phyloP scores from a whole-genome alignment of 805 yeast genomes.

The Ogataea kodamae region DNA sequence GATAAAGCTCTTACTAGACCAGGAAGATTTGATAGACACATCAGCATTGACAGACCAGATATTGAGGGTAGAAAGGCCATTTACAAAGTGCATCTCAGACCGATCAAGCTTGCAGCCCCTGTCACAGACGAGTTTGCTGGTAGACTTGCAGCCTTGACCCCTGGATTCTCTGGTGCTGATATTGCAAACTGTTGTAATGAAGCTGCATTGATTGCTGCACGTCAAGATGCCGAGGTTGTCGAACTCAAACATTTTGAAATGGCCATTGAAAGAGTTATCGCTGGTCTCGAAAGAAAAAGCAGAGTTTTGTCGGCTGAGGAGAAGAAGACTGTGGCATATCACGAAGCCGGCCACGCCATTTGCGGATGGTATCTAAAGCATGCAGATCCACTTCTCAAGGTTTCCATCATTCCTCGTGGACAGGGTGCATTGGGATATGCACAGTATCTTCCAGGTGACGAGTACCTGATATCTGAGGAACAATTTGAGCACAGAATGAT shows the following conservation, averaged over 20 bases:
- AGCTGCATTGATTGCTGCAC: conserved; percentile 95
- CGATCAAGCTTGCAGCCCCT: conserved; percentile 54
- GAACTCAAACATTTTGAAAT: conserved; percentile 81
- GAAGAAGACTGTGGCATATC: conserved; percentile 88
- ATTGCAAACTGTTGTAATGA: conserved; percentile 96
- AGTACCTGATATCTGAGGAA: conserved; percentile 74
- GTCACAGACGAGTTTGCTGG: conserved; percentile 65
- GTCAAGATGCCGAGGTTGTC: conserved; percentile 69
- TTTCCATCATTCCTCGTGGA: conserved; percentile 95
- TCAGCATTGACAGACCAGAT: conserved; percentile 88
- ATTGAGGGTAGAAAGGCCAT: conserved; percentile 93
- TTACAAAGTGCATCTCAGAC: conserved; percentile 78
- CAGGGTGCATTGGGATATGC: conserved; percentile 98
- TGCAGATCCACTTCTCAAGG: conserved; percentile 93
- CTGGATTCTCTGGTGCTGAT: conserved; percentile 98
- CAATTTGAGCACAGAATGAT: conserved; percentile 79
- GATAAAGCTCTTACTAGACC: conserved; percentile 95
- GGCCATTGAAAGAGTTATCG: conserved; percentile 96
- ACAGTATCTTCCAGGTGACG: conserved; percentile 92
- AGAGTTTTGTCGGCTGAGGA: conserved; percentile 82
- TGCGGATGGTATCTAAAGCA: conserved; percentile 93
- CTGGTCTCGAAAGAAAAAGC: conserved; percentile 90
- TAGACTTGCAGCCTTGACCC: conserved; percentile 90
- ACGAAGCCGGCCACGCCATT: conserved; percentile 98
- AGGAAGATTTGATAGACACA: conserved; percentile 95